Base-by-base conservation (phyloP, 106 monocot genomes). In the Gastrodia elata region DNA sequence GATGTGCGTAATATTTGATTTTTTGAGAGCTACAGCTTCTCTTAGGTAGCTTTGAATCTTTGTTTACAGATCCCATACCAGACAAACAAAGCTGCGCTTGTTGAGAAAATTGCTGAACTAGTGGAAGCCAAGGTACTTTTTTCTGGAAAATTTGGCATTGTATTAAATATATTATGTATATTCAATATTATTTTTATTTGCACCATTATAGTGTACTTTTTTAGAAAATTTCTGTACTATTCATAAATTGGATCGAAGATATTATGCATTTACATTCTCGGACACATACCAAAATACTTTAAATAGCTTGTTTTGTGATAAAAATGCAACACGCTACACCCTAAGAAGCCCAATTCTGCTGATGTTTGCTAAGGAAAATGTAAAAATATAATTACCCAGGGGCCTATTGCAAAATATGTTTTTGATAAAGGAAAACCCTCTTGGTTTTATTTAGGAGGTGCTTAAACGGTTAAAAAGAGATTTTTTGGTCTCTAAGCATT, bases 71-170 rank as follows among this genome's bases (percentile, higher is more conserved):
- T 98, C 39, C 98, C 98, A 27, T 98, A 93, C 74, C 98, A 93
- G 71, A 91, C 93, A 5, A 98, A 98, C 68, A 98, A 98, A 82
- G 80, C 98, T 76, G 64, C 91, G 34, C 77, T 98, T 37, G 98
- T 98, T 68, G 84, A 82, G 61, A 98, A 87, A 80, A 98, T 98
- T 80, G 98, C 98, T 38, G 91, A 91, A 69, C 88, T 93, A 75
- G 98, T 93, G 42, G 98, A 98, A 85, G 83, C 79, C 41, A 98
- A 98, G 98, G 98, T 91, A 81, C 67, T 75, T 37, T 61, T 61
- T 28, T 13, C 30, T 52, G 49, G 61, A 61, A 61, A 61, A 30
- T 38, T 67, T 8, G 1, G 3, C 11, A 61, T 65, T 18, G 33
- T 65, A 65, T 65, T 1, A 0, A 8, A 59, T 59, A 59, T 25